Conservation (phyloP, 2,329 filamentous ascomycete genomes). For the Leptosphaerulina australis region DNA sequence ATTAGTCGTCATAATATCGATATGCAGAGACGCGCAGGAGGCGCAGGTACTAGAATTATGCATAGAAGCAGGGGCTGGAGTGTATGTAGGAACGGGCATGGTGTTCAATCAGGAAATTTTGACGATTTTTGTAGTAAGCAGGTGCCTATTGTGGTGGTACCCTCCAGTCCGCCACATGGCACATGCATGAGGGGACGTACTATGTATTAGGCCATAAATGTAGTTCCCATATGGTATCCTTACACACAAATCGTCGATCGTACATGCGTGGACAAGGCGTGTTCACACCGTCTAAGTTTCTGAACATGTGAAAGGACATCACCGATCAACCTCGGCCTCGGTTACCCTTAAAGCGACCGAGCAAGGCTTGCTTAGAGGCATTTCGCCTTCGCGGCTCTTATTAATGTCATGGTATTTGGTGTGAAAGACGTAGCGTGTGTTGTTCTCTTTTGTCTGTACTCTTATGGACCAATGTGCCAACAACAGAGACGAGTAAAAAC, state of each 20-base stretch:
- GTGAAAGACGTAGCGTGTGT: no score
- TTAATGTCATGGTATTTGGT: background rate
- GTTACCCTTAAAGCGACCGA: background rate
- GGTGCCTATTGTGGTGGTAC: slow-evolving; percentile 7
- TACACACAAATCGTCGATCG: background rate
- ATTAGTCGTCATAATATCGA: slow-evolving; percentile 8
- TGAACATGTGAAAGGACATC: slow-evolving; percentile 3
- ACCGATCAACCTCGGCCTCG: slow-evolving; percentile 7
- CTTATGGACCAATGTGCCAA: no score
- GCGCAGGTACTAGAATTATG: slow-evolving; percentile 20
- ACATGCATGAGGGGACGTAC: slow-evolving; percentile 1
- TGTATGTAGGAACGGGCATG: slow-evolving; percentile 15
- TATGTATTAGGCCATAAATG: background rate
- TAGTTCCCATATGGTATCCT: slow-evolving; percentile 1
- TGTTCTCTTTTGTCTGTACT: no score
- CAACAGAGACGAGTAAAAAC: no score
- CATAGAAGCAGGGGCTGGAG: slow-evolving; percentile 11
- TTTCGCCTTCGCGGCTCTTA: slow-evolving; percentile 4
- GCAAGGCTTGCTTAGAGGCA: background rate
- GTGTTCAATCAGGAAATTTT: slow-evolving; percentile 14
- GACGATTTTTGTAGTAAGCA: slow-evolving; percentile 14
- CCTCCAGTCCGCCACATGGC: background rate
- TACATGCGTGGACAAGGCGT: background rate
- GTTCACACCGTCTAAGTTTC: background rate
- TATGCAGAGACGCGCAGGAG: slow-evolving; percentile 9